phyloP scores from a whole-genome alignment of 176 grass and related monocot genomes.

The Oropetium thomaeum region DNA sequence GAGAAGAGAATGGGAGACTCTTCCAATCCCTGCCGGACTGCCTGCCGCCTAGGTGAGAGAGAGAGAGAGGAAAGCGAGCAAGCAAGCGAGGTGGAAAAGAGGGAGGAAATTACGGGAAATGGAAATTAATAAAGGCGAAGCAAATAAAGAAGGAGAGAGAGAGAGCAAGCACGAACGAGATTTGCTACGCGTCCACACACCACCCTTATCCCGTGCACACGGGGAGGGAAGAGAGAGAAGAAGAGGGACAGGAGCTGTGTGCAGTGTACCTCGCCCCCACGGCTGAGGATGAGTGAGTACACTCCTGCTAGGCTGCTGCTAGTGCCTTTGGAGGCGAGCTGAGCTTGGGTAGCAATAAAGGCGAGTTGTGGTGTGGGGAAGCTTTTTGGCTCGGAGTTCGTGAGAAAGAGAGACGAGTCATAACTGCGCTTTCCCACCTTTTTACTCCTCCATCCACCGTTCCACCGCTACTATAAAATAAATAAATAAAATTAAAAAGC shows the following conservation, averaged over 20 bases:
- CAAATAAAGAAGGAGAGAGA: conserved; percentile 22
- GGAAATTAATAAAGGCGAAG: conserved; percentile 43
- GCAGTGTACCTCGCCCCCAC: neutral
- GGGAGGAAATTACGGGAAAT: conserved; percentile 38
- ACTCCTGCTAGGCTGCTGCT: neutral
- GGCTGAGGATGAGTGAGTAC: neutral
- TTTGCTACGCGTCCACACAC: conserved; percentile 43
- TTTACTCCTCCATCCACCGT: conserved; percentile 17
- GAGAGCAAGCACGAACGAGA: conserved; percentile 6
- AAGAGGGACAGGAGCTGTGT: no score
- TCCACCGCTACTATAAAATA: neutral
- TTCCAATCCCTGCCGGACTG: neutral
- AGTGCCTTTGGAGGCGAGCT: neutral
- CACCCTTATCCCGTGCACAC: neutral
- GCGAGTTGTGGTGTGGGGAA: conserved; percentile 1
- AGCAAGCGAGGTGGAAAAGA: conserved; percentile 19
- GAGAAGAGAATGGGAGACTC: conserved; percentile 3
- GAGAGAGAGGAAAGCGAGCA: neutral
- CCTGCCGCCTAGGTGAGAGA: neutral
- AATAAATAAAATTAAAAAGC: neutral
- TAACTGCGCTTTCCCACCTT: conserved; percentile 36
- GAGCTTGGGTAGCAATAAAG: conserved; percentile 36
- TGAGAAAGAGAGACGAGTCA: conserved; percentile 30
- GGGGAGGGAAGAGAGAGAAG: neutral
- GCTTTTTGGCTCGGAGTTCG: conserved; percentile 37